These are phyloP conservation scores for Clonostachys solani DNA, from an alignment of 2,329 filamentous ascomycete genomes.

Conservation along the genomic window DNA sequence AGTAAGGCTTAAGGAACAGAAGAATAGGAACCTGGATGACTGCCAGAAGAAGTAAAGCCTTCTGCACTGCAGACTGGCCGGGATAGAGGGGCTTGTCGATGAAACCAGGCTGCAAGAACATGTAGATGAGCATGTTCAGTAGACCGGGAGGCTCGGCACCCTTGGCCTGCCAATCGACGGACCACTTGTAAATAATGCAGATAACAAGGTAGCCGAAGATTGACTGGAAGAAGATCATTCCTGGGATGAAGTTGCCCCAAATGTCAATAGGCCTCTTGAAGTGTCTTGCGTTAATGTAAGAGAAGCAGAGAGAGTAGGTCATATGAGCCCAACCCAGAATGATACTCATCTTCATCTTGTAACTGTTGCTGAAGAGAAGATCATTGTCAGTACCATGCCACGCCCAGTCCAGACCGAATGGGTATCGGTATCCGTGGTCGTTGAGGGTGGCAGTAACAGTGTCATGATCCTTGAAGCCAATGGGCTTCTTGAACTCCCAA, in stretches of 20 bases:
- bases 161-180: slow-evolving; percentile 69
- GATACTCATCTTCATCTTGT: slow-evolving; percentile 99
- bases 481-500: slow-evolving; percentile 74
- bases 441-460: slow-evolving; percentile 65
- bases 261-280: slow-evolving; percentile 96
- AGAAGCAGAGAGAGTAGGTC: slow-evolving; percentile 94
- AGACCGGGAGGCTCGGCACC: slow-evolving; percentile 75
- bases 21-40: slow-evolving; percentile 84
- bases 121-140: slow-evolving; percentile 99
- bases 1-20: slow-evolving; percentile 93
- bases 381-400: slow-evolving; percentile 98
- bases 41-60: slow-evolving; percentile 75
- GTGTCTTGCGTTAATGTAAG: slow-evolving; percentile 88
- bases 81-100: slow-evolving; percentile 56
- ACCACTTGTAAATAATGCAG: slow-evolving; percentile 97
- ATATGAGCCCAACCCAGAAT: slow-evolving; percentile 96
- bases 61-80: slow-evolving; percentile 73
- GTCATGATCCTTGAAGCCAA: slow-evolving; percentile 60
- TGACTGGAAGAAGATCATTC: slow-evolving; percentile 99
- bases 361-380: slow-evolving; percentile 93
- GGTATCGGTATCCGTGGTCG: slow-evolving; percentile 73
- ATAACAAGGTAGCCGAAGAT: slow-evolving; percentile 97
- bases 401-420: slow-evolving; percentile 91
- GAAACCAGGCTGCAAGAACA: slow-evolving; percentile 88
- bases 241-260: slow-evolving; percentile 94